Percentiles rank a stretch among this genome's conserved stretches.
Conservation (phyloP, 192 early-diverging fungal species). For the Backusella sp. region DNA sequence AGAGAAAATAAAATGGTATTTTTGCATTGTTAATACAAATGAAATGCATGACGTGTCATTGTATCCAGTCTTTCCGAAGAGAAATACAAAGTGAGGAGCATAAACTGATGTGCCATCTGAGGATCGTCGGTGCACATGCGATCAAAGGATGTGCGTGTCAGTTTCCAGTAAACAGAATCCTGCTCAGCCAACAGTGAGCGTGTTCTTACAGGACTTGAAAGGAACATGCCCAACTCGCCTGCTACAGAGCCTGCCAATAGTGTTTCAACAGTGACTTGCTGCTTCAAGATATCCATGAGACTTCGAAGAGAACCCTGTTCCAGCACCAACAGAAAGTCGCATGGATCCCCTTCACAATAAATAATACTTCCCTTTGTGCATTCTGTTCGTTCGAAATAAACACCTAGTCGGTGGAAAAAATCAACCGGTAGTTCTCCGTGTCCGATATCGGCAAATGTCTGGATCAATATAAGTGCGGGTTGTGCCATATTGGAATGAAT, state of each 20-base stretch:
- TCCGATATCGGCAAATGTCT: slow-evolving; percentile 63
- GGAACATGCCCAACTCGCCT: slow-evolving; percentile 85
- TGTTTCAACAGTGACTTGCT: slow-evolving; percentile 61
- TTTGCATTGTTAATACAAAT: slow-evolving; percentile 12
- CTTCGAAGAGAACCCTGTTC: slow-evolving; percentile 70
- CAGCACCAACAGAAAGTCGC: slow-evolving; percentile 70
- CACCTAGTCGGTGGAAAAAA: slow-evolving; percentile 56
- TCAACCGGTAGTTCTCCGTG: slow-evolving; percentile 29
- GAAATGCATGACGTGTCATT: slow-evolving; percentile 42
- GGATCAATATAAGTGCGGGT: slow-evolving; percentile 54
- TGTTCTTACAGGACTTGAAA: slow-evolving; percentile 33
- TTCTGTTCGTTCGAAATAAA: slow-evolving; percentile 64
- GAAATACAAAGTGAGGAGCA: slow-evolving; percentile 72
- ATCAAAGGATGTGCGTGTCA: slow-evolving; percentile 65
- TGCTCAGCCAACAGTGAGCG: slow-evolving; percentile 61
- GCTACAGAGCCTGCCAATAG: slow-evolving; percentile 90
- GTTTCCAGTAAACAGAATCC: slow-evolving; percentile 72
- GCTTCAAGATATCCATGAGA: neutral
- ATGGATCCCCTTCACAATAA: slow-evolving; percentile 62
- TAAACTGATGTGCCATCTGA: slow-evolving; percentile 69
- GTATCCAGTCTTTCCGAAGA: slow-evolving; percentile 56
- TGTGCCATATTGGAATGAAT: slow-evolving; percentile 42
- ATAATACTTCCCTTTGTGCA: slow-evolving; percentile 56
- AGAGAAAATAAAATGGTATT: neutral
- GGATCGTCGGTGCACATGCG: slow-evolving; percentile 70